Base-by-base conservation (phyloP, 495 filamentous ascomycete species). In the Penicillium waksmanii region DNA sequence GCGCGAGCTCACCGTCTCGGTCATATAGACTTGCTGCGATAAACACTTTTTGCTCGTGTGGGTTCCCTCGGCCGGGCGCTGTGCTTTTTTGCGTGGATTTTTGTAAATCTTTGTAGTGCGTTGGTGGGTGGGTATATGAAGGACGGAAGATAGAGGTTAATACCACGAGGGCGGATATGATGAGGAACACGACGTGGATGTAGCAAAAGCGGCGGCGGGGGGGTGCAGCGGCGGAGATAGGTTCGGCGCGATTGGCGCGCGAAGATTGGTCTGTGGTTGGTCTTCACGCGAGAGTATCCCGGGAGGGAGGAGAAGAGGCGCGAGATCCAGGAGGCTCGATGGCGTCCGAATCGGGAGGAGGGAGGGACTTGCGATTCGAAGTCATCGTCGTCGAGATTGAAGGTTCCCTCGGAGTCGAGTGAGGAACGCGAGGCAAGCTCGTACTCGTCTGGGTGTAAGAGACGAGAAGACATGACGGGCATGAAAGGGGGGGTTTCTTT, bases 1-100 rank as follows among this genome's bases (percentile, higher is more conserved):
- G 68, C 0, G 87, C 83, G 23, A 94, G 72, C 13, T 70, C 69
- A 5, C 85, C 85, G 0, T 66, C 77, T 11, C 74, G 76, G 64
- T 95, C 88, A 65, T 90, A 88, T 44, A 94, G 78, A 64, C 86
- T 92, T 15, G 88, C 86, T 6, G 87, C 87, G 56, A 94, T 89
- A 68, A 90, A 93, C 15, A 93, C 78, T 59, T 86, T 89, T 66
- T 92, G 85, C 40, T 84, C 76, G 19, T 77, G 66, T 2, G 81
- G 72, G 63, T 93, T 92, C 13, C 84, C 87, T 34, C 86, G 78
- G 3, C 87, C 88, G 3, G 75, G 53, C 11, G 64, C 44, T 11
- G 73, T 70, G 19, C 66, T 77, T 42, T 70, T 67, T 43, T 65
- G 59, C 8, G 78, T 71, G 1, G 69, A 64, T 21, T 73, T 55